Base-by-base conservation (phyloP, 768 basidiomycete genomes). In the Collybia sp. region DNA sequence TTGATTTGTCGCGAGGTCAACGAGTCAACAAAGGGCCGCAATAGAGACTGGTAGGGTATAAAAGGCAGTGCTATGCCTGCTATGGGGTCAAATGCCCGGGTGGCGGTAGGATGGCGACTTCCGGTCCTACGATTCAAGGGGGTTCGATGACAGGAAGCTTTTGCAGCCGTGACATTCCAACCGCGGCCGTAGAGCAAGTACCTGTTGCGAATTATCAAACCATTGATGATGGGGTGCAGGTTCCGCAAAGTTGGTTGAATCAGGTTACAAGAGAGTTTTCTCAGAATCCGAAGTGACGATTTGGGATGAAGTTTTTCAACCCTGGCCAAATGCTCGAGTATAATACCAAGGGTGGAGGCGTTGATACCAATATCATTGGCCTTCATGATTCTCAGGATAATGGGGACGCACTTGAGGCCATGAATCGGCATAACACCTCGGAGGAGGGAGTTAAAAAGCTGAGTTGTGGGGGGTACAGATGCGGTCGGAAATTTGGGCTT, bases 391-490 rank as follows among this genome's bases (percentile, higher is more conserved):
- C 63, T 66, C 46, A 84, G 63, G 36, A 87, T 59, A 39, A 52
- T 51, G 15, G 62, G 68, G 44, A 78, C 70, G 31, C 68, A 72
- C 32, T 63, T 49, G 39, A 88, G 61, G 34, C 84, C 83, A 48
- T 68, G 68, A 34, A 64, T 62, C 17, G 56, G 59, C 45, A 87
- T 58, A 16, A 78, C 49, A 33, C 78, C 77, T 42, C 66, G 64
- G 11, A 88, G 63, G 15, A 85, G 62, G 15, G 79, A 70, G 57
- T 91, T 88, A 66, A 86, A 78, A 19, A 86, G 62, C 43, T 71
- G 65, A 32, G 66, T 61, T 6, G 70, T 71, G 30, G 73, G 72
- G 12, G 51, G 50, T 19, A 77, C 55, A 31, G 49, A 54, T 2
- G 63, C 46, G 5, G 59, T 54, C 30, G 61, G 52, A 43, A 64